Evolutionary conservation across 768 basidiomycete species (phyloP), one percentile per base, ranked within the genome.

Genomic region (Tylopilus subfusipes): DNA sequence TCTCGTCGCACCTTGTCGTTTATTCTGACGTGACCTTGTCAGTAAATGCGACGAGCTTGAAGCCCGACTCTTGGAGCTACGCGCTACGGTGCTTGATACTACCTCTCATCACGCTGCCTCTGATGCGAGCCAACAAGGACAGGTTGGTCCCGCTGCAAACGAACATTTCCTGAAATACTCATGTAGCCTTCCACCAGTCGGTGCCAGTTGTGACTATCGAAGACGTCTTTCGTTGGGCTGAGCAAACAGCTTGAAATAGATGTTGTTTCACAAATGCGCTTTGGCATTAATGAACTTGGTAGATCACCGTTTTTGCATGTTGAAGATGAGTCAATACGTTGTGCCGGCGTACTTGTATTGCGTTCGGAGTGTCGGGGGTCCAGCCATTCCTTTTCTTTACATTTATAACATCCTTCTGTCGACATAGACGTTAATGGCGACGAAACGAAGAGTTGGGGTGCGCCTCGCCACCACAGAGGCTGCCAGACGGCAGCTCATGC

Each of bases 401-500:
- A 14, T n/a, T 5, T n/a, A 40, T 12, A 25, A 40, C 12, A 25
- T 31, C 13, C 21, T 38, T n/a, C 18, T 12, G 19, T 31, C 42
- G 18, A 56, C 30, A 8, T 21, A 7, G 43, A 62, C 51, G 11
- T 19, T n/a, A 22, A 89, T 91, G 89, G 75, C 88, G 43, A 86
- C 85, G 29, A 79, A 82, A 70, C 78, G 88, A 61, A 83, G 87
- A 68, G 86, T 90, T 48, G 89, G 89, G 7, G 83, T 91, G 57
- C 88, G 84, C 63, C 76, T 78, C 22, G 85, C 87, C 45, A 86
- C 85, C 47, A 86, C 88, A 3, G 89, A 92, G 68, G 87, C 88
- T 44, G 88, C 89, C 31, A 80, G 89, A 36, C 80, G 89, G 55
- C 86, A 90, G 69, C 76, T 91, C n/a, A 90, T 92, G 86, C 88